Evolutionary conservation across 129 eudicot species (phyloP).

Genomic region (Flaveria bidentis): DNA sequence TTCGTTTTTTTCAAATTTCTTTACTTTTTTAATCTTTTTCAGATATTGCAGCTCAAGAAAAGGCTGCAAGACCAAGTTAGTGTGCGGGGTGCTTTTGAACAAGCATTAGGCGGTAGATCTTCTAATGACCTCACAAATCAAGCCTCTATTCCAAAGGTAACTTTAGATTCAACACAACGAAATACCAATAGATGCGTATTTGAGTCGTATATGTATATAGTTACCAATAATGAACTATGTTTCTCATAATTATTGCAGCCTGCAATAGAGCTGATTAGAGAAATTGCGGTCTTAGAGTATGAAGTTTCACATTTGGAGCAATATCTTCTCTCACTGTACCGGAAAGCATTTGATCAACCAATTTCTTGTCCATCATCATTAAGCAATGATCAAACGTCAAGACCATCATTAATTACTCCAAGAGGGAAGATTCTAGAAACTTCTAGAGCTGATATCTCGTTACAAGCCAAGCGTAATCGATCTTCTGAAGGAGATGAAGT

Average conservation of each 20-base stretch:
- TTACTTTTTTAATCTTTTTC: slow-evolving; percentile 7
- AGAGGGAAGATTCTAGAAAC: slow-evolving; percentile 56
- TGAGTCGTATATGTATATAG: neutral
- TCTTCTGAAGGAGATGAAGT: slow-evolving; percentile 33
- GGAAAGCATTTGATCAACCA: slow-evolving; percentile 75
- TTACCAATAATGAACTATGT: neutral
- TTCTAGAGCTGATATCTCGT: slow-evolving; percentile 48
- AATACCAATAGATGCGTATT: neutral
- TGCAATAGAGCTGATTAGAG: slow-evolving; percentile 74
- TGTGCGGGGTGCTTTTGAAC: slow-evolving; percentile 73
- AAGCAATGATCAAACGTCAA: slow-evolving; percentile 39
- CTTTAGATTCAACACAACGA: neutral
- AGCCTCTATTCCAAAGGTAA: slow-evolving; percentile 67
- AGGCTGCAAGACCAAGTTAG: slow-evolving; percentile 71
- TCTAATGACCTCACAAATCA: slow-evolving; percentile 40
- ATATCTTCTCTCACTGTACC: slow-evolving; percentile 78
- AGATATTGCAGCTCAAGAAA: slow-evolving; percentile 83
- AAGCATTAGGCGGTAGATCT: slow-evolving; percentile 59
- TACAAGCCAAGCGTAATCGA: slow-evolving; percentile 33
- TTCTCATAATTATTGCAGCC: slow-evolving; percentile 51
- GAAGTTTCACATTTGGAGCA: slow-evolving; percentile 88
- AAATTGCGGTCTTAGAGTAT: slow-evolving; percentile 70
- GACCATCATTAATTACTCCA: slow-evolving; percentile 55
- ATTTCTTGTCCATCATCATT: slow-evolving; percentile 54
- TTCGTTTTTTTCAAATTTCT: neutral